phyloP scores from a whole-genome alignment of 371 early-diverging fungal genomes.

The Mucor plumbeus region DNA sequence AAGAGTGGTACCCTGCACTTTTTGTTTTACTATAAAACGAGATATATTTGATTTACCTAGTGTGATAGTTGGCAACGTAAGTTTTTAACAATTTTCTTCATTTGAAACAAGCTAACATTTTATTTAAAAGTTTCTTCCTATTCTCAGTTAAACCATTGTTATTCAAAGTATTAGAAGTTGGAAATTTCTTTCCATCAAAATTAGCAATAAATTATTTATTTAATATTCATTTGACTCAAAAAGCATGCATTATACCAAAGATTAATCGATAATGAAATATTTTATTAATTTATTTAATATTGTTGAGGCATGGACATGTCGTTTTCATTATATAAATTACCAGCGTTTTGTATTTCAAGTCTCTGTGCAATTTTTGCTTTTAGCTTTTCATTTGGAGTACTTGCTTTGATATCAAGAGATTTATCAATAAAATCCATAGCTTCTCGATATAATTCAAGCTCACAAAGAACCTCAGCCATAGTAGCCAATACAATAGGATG shows the following conservation, averaged over 20 bases:
- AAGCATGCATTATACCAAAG: too few relatives aligned
- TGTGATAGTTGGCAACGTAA: constrained; percentile 79
- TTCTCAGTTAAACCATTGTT: constrained; percentile 27
- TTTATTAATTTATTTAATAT: too few relatives aligned
- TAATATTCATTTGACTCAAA: too few relatives aligned
- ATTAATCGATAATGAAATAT: too few relatives aligned
- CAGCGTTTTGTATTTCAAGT: not conserved
- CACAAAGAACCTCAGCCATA: constrained; percentile 37
- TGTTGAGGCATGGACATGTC: not conserved
- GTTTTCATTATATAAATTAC: not conserved
- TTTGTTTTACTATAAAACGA: constrained; percentile 91
- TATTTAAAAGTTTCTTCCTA: constrained; percentile 35
- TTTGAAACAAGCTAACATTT: not conserved
- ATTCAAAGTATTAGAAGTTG: too few relatives aligned
- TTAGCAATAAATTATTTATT: too few relatives aligned
- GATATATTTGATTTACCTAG: constrained; percentile 93
- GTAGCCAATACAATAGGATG: constrained; percentile 41
- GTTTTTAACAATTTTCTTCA: not conserved
- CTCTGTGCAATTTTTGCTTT: not conserved
- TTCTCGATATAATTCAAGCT: constrained; percentile 14
- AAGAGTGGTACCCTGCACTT: constrained; percentile 78
- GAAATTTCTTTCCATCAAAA: too few relatives aligned
- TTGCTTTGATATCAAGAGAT: constrained; percentile 7
- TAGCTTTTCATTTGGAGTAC: not conserved
- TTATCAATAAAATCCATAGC: constrained; percentile 10